These are phyloP conservation scores for Orbilia javanica DNA, from an alignment of 2,329 filamentous ascomycete species.

Conservation along the genomic window DNA sequence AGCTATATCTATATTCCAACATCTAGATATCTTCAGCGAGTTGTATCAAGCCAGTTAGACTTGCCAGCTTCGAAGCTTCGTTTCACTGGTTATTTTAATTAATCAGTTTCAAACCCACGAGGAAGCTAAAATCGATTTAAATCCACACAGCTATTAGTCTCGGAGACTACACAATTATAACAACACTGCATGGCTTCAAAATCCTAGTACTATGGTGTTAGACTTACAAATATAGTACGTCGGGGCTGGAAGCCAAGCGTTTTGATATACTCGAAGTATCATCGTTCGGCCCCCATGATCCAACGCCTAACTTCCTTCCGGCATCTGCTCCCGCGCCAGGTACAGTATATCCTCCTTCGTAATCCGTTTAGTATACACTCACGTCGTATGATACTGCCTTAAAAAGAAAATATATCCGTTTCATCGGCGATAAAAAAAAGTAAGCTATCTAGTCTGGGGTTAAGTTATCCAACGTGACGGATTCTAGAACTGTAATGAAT, in stretches of 20 bases:
- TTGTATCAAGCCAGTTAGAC: no score
- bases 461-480: neutral
- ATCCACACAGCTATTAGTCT: no score
- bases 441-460: neutral
- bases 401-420: constrained; percentile 25
- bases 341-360: neutral
- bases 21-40: no score
- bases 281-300: neutral
- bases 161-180: neutral
- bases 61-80: no score
- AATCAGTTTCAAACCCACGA: no score
- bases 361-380: neutral
- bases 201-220: neutral
- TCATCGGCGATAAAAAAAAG: constrained; percentile 10
- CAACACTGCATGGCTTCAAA: neutral
- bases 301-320: neutral
- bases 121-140: no score
- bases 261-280: neutral
- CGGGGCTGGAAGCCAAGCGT: neutral
- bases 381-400: constrained; percentile 4
- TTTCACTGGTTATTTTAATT: no score
- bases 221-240: neutral
- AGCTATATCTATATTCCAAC: no score
- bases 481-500: constrained; percentile 17
- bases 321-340: constrained; percentile 17